Base-by-base conservation (phyloP, 306 rosid genomes). In the Fagus sylvatica region DNA sequence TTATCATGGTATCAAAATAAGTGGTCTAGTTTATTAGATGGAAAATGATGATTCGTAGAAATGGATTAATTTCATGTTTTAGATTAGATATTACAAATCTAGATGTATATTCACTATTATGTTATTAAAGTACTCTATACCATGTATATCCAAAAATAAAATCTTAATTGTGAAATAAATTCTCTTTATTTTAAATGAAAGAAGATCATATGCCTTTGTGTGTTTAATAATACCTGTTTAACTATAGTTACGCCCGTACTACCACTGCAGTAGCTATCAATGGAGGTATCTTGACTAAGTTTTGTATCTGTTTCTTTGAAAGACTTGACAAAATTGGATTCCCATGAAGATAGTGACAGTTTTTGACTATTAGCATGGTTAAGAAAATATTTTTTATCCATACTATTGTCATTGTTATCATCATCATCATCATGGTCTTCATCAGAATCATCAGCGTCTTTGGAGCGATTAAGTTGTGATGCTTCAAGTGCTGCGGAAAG, bases 221-320 rank as follows among this genome's bases (percentile, higher is more conserved):
- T 30, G 71, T 67, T 37, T 28, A 62, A 57, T 53, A 48, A 11
- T 82, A 95, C 99, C 99, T 90, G 96, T 89, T 87, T 93, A 71
- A 96, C 79, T 16, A 93, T 67, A 60, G 90, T 85, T 22, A 96
- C 97, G 32, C 97, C 97, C 2, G 98, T 95, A 67, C 91, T 83
- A 30, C 99, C 99, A 69, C 99, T 96, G 78, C 92, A 93, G 81
- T 84, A 96, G 83, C 89, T 79, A 79, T 93, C 97, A 1, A 87
- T 86, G 71, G 88, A 73, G 53, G 88, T 59, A 57, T 96, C 93
- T 0, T 10, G 72, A 74, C 88, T 68, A 78, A 96, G 89, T 57
- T 88, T 75, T 19, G 85, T 87, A 76, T 96, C 99, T 77, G 87
- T 81, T 49, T 90, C 98, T 57, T 61, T 78, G 76, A 87, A 96